Evolutionary conservation across 2,329 filamentous ascomycete genomes (phyloP).

Genomic region (Sclerotinia minor): DNA sequence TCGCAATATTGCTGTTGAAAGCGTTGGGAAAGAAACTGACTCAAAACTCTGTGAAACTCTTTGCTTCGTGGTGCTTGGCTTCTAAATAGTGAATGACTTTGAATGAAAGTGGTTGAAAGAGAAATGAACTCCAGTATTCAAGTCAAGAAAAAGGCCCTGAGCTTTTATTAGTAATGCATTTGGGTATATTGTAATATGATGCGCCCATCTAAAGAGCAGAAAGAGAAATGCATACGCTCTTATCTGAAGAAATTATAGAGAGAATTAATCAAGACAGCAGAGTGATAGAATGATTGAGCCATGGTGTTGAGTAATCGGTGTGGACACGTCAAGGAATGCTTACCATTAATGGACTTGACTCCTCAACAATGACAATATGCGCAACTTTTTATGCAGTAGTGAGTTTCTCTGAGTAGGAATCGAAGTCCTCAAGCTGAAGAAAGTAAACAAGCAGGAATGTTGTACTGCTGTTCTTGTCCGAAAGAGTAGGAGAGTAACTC

Average conservation of each 20-base stretch:
- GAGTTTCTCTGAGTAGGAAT: not conserved
- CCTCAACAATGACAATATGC: not conserved
- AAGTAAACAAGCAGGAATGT: not conserved
- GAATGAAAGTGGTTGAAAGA: not conserved
- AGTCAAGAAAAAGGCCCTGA: not conserved
- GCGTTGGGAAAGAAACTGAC: no score
- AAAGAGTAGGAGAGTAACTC: conserved; percentile 3
- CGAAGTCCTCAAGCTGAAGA: not conserved
- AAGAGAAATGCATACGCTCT: not conserved
- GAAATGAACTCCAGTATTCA: no score
- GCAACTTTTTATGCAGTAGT: not conserved
- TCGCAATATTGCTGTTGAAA: not conserved
- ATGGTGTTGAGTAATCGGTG: not conserved
- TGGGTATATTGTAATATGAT: not conserved
- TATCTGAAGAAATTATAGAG: not conserved
- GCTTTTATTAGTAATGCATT: not conserved
- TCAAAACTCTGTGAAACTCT: not conserved
- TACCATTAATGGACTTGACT: not conserved
- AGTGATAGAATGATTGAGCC: not conserved
- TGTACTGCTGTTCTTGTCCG: not conserved
- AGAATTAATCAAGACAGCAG: not conserved
- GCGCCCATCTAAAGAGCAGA: not conserved
- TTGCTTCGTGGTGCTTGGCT: not conserved
- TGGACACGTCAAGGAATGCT: conserved; percentile 5
- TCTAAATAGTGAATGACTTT: not conserved